Evolutionary conservation across 495 filamentous ascomycete genomes (phyloP), one percentile per base, ranked within the genome.

Genomic region (Daldinia childiae): DNA sequence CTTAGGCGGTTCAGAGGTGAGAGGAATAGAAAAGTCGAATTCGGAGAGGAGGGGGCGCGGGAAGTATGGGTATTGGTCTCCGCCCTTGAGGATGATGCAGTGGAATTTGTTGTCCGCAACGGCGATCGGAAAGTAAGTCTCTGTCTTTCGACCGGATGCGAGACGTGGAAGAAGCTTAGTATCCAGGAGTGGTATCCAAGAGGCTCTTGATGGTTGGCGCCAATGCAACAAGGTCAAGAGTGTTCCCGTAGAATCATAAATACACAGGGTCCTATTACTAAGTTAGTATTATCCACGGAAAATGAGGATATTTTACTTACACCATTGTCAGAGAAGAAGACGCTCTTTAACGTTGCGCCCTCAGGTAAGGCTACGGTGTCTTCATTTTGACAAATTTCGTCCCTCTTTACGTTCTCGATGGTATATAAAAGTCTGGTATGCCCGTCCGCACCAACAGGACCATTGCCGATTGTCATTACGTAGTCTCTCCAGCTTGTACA

Each of bases 11-110:
- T 82, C 80, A 2, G 86, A 87, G 6, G 89, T 88, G 43, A 97
- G 81, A 1, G 95, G 95, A 24, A 98, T 87, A 51, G 89, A 86
- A 82, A 99, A 97, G 43, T 95, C 93, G 74, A 98, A 98, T 79
- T 99, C 95, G 66, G 88, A 92, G 39, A 99, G 91, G 45, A 98
- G 81, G 0, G 95, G 94, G 5, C 93, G 90, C 0, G 95, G 95
- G 82, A 98, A 98, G 83, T 97, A 97, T 3, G 95, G 95, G 77
- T 98, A 89, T 75, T 90, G 86, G 74, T 99, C 96, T 12, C 90
- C 91, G 62, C 95, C 95, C 76, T 99, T 98, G 72, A 99, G 90
- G 72, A 99, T 98, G 79, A 98, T 97, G 80, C 96, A 98, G 82
- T 98, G 94, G 79, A 99, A 99, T 75, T 92, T 96, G 70, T 90